Conservation (phyloP, 1,284 basidiomycete species). For the Ustilago curta region DNA sequence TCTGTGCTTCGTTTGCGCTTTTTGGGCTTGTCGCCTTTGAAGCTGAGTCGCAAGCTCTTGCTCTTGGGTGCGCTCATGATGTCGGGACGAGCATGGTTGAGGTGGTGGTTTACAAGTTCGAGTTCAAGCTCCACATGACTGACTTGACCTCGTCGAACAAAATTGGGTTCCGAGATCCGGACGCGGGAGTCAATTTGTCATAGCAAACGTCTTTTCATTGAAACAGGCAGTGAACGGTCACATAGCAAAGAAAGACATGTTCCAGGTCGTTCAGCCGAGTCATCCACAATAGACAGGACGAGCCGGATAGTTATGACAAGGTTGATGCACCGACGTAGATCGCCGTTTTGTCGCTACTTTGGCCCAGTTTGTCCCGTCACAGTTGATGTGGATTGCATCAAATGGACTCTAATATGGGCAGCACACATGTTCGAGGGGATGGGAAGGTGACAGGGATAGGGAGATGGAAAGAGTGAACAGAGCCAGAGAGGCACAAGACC, state of each 20-base stretch:
- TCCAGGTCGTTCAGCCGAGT: constrained; percentile 11
- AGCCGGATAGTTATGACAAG: constrained; percentile 12
- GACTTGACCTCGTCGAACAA: not conserved
- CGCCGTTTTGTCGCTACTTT: constrained; percentile 2
- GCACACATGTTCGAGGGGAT: not conserved
- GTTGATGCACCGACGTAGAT: constrained; percentile 1
- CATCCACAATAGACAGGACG: constrained; percentile 4
- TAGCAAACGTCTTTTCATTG: no score
- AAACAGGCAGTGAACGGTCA: no score
- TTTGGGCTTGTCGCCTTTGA: constrained; percentile 52
- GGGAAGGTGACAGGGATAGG: not conserved
- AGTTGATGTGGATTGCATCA: constrained; percentile 10
- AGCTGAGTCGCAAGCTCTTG: constrained; percentile 46
- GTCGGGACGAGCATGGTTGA: constrained; percentile 2
- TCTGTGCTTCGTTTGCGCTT: constrained; percentile 33
- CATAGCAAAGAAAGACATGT: not conserved
- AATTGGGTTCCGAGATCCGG: not conserved
- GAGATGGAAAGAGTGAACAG: not conserved
- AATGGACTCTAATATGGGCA: constrained; percentile 12
- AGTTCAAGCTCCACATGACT: not conserved
- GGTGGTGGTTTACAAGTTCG: not conserved
- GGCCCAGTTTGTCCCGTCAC: constrained; percentile 10
- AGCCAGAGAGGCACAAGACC: not conserved
- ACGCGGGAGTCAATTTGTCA: no score
- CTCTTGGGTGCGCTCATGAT: constrained; percentile 26